Percentiles rank a stretch among this genome's conserved stretches.
These are phyloP conservation scores for Carpinus viminea DNA, from an alignment of 306 rosid genomes.

Conservation along the genomic window DNA sequence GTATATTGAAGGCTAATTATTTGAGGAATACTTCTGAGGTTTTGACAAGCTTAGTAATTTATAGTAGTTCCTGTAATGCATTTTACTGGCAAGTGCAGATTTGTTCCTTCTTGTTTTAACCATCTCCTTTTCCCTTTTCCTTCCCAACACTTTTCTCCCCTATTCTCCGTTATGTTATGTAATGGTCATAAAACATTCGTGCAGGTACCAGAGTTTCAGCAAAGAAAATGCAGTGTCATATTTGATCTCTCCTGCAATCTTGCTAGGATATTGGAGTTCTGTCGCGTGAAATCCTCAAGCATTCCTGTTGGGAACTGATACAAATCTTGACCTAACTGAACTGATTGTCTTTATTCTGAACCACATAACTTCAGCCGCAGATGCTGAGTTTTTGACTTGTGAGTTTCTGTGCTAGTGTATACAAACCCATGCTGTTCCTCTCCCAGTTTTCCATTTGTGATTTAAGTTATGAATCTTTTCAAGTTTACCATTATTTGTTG, in stretches of 20 bases:
- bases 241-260: constrained; percentile 98
- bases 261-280: constrained; percentile 82
- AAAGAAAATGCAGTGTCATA: constrained; percentile 85
- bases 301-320: constrained; percentile 79
- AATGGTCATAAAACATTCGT: constrained; percentile 31
- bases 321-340: constrained; percentile 88
- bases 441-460: not conserved
- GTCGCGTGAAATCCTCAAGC: constrained; percentile 83
- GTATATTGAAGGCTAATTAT: not conserved
- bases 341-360: constrained; percentile 85
- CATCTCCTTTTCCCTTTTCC: not conserved
- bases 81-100: not conserved
- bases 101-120: not conserved
- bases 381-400: constrained; percentile 88
- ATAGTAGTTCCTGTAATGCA: not conserved
- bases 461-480: not conserved
- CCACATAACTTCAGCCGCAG: constrained; percentile 77
- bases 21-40: not conserved
- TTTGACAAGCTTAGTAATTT: not conserved
- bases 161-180: not conserved
- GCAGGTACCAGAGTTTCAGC: constrained; percentile 96
- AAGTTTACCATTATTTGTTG: not conserved
- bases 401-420: constrained; percentile 42
- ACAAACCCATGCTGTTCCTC: not conserved
- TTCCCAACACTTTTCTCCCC: not conserved